These are phyloP conservation scores for Aquilaria yunnanensis DNA, from an alignment of 345 rosid genomes.

Conservation along the genomic window DNA sequence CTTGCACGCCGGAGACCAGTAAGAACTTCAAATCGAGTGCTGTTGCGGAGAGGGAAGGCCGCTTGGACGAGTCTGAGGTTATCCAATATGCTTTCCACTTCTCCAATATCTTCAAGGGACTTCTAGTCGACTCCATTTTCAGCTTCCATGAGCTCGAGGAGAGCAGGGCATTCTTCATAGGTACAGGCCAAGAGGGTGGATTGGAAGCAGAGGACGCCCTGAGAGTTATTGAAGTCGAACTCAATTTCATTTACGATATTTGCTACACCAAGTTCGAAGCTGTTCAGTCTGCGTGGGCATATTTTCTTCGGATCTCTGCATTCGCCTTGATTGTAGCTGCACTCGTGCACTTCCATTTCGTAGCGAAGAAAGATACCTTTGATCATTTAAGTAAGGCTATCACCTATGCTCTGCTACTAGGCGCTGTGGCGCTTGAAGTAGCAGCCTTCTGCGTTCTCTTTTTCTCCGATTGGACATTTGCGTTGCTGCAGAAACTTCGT, in stretches of 20 bases:
- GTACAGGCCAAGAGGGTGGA: not conserved
- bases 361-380: slow-evolving; percentile 19
- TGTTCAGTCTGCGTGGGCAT: slow-evolving; percentile 24
- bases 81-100: slow-evolving; percentile 26
- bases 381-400: slow-evolving; percentile 29
- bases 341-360: slow-evolving; percentile 27
- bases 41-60: not conserved
- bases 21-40: slow-evolving; percentile 14
- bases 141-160: slow-evolving; percentile 40
- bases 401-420: slow-evolving; percentile 39
- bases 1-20: slow-evolving; percentile 31
- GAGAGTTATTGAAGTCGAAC: slow-evolving; percentile 45
- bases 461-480: slow-evolving; percentile 5
- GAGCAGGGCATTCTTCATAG: slow-evolving; percentile 34
- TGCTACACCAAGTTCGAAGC: slow-evolving; percentile 45
- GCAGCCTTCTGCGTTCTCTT: slow-evolving; percentile 29
- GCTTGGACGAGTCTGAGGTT: slow-evolving; percentile 12
- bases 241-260: slow-evolving; percentile 48
- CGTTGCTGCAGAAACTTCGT: slow-evolving; percentile 21
- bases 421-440: slow-evolving; percentile 42
- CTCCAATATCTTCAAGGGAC: slow-evolving; percentile 40
- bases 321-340: slow-evolving; percentile 22
- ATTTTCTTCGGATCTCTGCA: slow-evolving; percentile 18
- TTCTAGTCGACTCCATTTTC: slow-evolving; percentile 44
- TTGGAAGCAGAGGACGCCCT: slow-evolving; percentile 29